A percentile compares a stretch with the other conserved stretches of the same genome.
Conservation (phyloP, 768 basidiomycete genomes). For the Glaciozyma antarctica region DNA sequence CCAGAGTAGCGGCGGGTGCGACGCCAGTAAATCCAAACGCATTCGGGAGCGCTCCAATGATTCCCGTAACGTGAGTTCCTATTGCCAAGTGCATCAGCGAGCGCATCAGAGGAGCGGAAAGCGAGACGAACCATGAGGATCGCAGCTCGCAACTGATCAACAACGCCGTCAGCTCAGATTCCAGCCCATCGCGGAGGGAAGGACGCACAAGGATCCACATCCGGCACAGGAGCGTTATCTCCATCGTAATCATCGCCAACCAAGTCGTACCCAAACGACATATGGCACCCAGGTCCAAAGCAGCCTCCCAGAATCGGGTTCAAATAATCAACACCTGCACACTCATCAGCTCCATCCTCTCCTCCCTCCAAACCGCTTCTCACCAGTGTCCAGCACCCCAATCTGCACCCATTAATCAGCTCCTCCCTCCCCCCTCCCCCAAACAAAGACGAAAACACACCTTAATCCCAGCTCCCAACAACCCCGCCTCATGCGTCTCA, state of each 20-base stretch:
- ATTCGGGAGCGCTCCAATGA: constrained; percentile 12
- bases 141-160: neutral
- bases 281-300: constrained; percentile 39
- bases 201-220: constrained; percentile 41
- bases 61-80: neutral
- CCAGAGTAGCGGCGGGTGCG: constrained; percentile 53
- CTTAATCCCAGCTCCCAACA: constrained; percentile 56
- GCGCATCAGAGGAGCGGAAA: neutral
- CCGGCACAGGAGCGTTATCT: constrained; percentile 48
- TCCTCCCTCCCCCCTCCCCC: no score
- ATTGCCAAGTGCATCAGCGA: neutral
- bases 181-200: neutral
- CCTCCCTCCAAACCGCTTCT: neutral
- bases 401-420: neutral
- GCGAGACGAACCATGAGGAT: neutral
- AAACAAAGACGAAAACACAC: neutral
- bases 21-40: constrained; percentile 52
- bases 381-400: neutral
- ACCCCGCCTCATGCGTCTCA: constrained; percentile 54
- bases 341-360: neutral
- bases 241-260: constrained; percentile 41
- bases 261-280: constrained; percentile 40
- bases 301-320: constrained; percentile 39
- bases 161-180: neutral
- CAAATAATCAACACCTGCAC: constrained; percentile 37